Evolutionary conservation across 306 rosid species (phyloP), one percentile per base, ranked within the genome.

Genomic region (Lathyrus aphaca): DNA sequence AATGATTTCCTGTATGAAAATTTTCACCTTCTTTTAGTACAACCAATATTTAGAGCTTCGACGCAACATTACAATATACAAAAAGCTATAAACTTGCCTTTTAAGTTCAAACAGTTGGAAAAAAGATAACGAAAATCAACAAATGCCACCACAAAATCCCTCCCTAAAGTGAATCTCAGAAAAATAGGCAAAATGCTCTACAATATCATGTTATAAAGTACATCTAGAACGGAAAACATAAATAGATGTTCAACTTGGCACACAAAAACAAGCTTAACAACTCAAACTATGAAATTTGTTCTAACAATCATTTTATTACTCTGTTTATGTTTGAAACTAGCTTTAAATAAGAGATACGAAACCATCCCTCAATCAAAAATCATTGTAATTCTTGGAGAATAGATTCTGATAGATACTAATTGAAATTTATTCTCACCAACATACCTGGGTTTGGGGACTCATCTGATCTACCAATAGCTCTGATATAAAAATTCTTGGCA

Each of bases 401-500:
- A 45, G 46, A 65, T 44, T 25, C 44, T 70, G 50, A 62, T 32
- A 71, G 66, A 66, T n/a, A 68, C 17, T 50, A 55, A 40, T 30
- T 60, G 42, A 62, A 35, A 27, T 13, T 32, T 46, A 12, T 61
- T 46, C 71, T 29, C 32, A 3, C 8, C 16, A 32, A 69, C 81
- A 50, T 71, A 90, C 97, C 97, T 90, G 98, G 73, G 95, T 76
- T 82, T 79, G 74, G 62, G 86, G 84, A 75, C 89, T 90, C 90
- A 86, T 72, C 77, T 90, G 96, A 80, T 94, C 96, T 25, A 94
- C 98, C 67, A 90, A 87, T 56, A 94, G 86, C 83, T 94, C 96
- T 11, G 98, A 94, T 74, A 94, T 87, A 66, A 94, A 94, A 56
- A 94, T 61, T 79, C 97, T 85, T 3, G 97, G 98, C 80, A 94